Base-by-base conservation (phyloP, 2,329 filamentous ascomycete genomes). In the Ceratocystis huliohia region DNA sequence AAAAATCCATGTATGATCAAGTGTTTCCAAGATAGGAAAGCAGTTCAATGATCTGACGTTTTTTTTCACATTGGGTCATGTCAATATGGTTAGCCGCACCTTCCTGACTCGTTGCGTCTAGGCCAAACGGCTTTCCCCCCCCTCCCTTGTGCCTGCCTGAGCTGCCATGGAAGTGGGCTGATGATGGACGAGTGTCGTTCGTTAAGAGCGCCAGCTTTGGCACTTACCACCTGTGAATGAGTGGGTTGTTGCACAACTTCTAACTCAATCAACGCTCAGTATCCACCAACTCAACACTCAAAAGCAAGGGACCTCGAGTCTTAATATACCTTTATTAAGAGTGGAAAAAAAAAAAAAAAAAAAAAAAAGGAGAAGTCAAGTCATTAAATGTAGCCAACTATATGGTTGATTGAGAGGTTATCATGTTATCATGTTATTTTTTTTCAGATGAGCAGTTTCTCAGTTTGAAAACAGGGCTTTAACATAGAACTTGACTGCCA, bases 101-200 rank as follows among this genome's bases (percentile, higher is more conserved):
- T 63, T 50, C 61, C 46, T 63, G 46, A 48, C 46, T 63, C 59
- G 64, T 41, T 65, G 22, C 20, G 48, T 53, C 44, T n/a, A 48
- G 41, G 50, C 30, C 46, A 37, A 63, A 50, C 61, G 25, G 3
- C 37, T 22, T 22, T 13, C 28, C 25, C 45, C 50, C 56, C 15
- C 46, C 46, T 50, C 62, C 37, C 33, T 50, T 50, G 41, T 59
- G 25, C 56, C 56, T 59, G 53, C 66, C 56, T 57, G 56, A 57
- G 66, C 65, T 61, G n/a, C 37, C 41, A 30, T 45, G 45, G 57
- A 67, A 67, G 63, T 67, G 66, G 66, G 66, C 66, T 67, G 66
- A 67, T 67, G 41, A 64, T 67, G 66, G 56, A 46, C 37, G 30
- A 67, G 66, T 67, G 66, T 67, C 66, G 66, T 67, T 67, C 66